These are phyloP conservation scores for Pseudomonodictys pantanalensis DNA, from an alignment of 495 filamentous ascomycete genomes.

Conservation along the genomic window DNA sequence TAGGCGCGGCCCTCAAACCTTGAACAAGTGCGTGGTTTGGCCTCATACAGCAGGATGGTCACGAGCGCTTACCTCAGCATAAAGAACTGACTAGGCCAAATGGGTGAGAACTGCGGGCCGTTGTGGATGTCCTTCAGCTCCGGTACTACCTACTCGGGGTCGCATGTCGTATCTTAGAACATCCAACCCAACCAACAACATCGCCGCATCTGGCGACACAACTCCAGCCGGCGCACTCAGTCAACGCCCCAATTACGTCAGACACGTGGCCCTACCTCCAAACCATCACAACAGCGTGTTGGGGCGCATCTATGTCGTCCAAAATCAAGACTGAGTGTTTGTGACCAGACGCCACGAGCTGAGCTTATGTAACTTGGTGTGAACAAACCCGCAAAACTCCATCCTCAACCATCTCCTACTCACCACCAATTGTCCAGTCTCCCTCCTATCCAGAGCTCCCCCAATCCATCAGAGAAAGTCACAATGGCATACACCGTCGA, in stretches of 20 bases:
- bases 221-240: slow-evolving; percentile 7
- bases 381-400: slow-evolving; percentile 8
- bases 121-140: slow-evolving; percentile 7
- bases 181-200: slow-evolving; percentile 11
- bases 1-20: not conserved
- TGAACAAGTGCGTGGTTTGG: not conserved
- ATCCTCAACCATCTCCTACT: slow-evolving; percentile 11
- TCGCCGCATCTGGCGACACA: slow-evolving; percentile 13
- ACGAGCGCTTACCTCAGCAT: slow-evolving; percentile 7
- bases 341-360: slow-evolving; percentile 6
- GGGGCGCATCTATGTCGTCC: slow-evolving; percentile 1
- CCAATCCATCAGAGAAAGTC: slow-evolving; percentile 1
- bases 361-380: slow-evolving; percentile 6
- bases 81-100: slow-evolving; percentile 1
- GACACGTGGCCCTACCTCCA: not conserved
- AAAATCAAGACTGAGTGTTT: slow-evolving; percentile 11
- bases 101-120: slow-evolving; percentile 7
- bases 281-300: not conserved
- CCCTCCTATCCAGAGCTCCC: slow-evolving; percentile 3
- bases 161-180: slow-evolving; percentile 1
- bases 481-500: slow-evolving; percentile 12
- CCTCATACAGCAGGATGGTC: slow-evolving; percentile 5
- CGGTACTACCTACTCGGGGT: not conserved
- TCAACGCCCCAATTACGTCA: slow-evolving; percentile 3
- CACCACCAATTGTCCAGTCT: slow-evolving; percentile 7